Evolutionary conservation across 768 basidiomycete species (phyloP).

Genomic region (Suillus subalutaceus): DNA sequence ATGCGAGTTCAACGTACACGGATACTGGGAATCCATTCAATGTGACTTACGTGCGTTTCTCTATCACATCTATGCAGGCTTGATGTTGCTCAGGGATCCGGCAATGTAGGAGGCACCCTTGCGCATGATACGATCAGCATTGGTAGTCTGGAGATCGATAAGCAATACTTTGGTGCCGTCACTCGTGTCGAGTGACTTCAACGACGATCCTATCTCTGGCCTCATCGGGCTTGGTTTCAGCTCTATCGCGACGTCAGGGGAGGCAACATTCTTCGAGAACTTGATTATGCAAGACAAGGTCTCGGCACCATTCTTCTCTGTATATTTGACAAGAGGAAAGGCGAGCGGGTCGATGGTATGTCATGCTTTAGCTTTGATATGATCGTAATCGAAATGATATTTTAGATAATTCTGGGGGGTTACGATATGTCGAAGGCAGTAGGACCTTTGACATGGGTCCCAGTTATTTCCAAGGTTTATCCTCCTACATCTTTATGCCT

Average conservation of each 20-base stretch:
- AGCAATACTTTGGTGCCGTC: slow-evolving; percentile 61
- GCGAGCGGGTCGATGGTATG: slow-evolving; percentile 50
- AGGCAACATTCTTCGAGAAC: slow-evolving; percentile 68
- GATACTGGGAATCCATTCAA: slow-evolving; percentile 36
- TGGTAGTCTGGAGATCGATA: slow-evolving; percentile 43
- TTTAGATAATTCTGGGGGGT: slow-evolving; percentile 28
- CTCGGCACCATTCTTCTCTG: slow-evolving; percentile 53
- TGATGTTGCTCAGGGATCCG: slow-evolving; percentile 46
- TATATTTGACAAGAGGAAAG: slow-evolving; percentile 50
- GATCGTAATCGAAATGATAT: neutral
- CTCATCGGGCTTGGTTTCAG: slow-evolving; percentile 67
- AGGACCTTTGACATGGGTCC: slow-evolving; percentile 36
- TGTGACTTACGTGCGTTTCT: slow-evolving; percentile 47
- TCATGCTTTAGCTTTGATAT: slow-evolving; percentile 6
- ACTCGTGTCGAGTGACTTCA: slow-evolving; percentile 52
- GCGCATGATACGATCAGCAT: slow-evolving; percentile 54
- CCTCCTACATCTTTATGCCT: neutral
- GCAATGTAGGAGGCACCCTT: slow-evolving; percentile 51
- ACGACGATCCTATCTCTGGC: slow-evolving; percentile 55
- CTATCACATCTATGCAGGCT: neutral
- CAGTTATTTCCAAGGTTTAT: slow-evolving; percentile 40
- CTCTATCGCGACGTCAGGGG: slow-evolving; percentile 46
- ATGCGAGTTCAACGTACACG: slow-evolving; percentile 45
- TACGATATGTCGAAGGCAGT: slow-evolving; percentile 38
- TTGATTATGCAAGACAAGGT: slow-evolving; percentile 48